Conservation (phyloP, 192 early-diverging fungal species). For the Chytriomyces confervae region DNA sequence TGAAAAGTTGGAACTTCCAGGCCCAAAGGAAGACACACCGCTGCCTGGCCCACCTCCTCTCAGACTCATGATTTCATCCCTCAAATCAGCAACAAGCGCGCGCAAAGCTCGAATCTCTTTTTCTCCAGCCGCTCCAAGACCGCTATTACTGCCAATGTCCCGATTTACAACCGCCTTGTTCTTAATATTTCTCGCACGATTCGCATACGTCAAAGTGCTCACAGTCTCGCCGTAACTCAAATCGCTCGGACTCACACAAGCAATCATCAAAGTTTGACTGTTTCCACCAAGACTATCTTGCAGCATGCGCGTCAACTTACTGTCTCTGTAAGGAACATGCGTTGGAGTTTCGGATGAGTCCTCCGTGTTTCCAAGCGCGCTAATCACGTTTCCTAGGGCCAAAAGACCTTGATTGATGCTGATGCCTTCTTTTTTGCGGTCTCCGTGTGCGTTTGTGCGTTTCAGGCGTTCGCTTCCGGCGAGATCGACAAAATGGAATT, state of each 20-base stretch:
- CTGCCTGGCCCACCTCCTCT: constrained; percentile 5
- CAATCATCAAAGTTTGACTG: constrained; percentile 90
- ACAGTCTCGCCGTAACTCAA: constrained; percentile 86
- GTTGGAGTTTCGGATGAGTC: constrained; percentile 45
- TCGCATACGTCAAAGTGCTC: constrained; percentile 96
- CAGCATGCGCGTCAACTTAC: constrained; percentile 93
- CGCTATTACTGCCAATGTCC: constrained; percentile 45
- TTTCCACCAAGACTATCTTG: constrained; percentile 97
- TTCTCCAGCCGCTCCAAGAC: constrained; percentile 35
- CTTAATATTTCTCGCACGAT: constrained; percentile 93
- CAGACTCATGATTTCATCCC: constrained; percentile 45
- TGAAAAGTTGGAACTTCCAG: too few species aligned
- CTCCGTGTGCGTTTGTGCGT: constrained; percentile 89
- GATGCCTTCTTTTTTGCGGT: constrained; percentile 94
- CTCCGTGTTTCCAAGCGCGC: constrained; percentile 64
- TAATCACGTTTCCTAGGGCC: constrained; percentile 97
- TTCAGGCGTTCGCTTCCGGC: constrained; percentile 96
- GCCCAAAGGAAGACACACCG: not conserved
- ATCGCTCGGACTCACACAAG: constrained; percentile 90
- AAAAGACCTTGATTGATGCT: constrained; percentile 95
- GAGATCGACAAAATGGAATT: constrained; percentile 99
- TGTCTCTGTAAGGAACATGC: constrained; percentile 96
- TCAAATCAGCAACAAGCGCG: constrained; percentile 48
- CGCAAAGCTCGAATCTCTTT: constrained; percentile 49
- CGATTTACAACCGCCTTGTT: constrained; percentile 87